Base-by-base conservation (phyloP, 306 rosid species). In the Malus asiatica region DNA sequence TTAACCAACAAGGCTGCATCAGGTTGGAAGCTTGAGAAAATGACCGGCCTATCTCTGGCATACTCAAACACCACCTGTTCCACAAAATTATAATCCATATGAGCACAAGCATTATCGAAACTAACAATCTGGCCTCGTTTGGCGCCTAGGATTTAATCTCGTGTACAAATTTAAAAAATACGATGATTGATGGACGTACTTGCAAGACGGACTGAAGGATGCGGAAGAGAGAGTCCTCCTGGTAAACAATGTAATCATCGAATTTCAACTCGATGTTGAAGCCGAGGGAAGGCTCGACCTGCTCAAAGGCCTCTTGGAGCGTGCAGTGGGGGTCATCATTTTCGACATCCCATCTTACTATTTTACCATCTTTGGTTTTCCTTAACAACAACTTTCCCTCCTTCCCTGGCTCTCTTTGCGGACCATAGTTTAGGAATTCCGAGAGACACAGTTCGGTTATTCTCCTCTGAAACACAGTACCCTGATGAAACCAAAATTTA, bases 211-310 rank as follows among this genome's bases (percentile, higher is more conserved):
- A 59, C 22, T 75, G 86, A 44, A 87, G 78, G 44, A 80, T 79
- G 35, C 52, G 71, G 72, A 55, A 52, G 38, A 87, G 84, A 72
- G 78, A 53, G 57, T 78, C 78, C 11, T 75, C 80, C 23, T 83
- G 57, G 66, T 87, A 87, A 40, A 87, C 87, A 51, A 87, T 73
- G 76, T 46, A 53, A 33, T 87, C 91, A 15, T 87, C 91, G 44
- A 87, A 87, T 66, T 87, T 87, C 23, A 87, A 57, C 79, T 87
- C 91, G 22, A 87, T 74, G 59, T 87, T 87, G 82, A 87, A 87
- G 22, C 91, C 91, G 66, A 84, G 4, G 20, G 91, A 77, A 23
- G 89, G 85, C 16, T 78, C 72, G 10, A 87, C 91, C 10, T 65
- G 79, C 61, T 80, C 82, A 20, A 87, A 85, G n/a, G 83, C 87